Percentiles rank a stretch among this genome's conserved stretches.
Evolutionary conservation across 2,329 filamentous ascomycete genomes (phyloP).

Genomic region (Tolypocladium nubicola): DNA sequence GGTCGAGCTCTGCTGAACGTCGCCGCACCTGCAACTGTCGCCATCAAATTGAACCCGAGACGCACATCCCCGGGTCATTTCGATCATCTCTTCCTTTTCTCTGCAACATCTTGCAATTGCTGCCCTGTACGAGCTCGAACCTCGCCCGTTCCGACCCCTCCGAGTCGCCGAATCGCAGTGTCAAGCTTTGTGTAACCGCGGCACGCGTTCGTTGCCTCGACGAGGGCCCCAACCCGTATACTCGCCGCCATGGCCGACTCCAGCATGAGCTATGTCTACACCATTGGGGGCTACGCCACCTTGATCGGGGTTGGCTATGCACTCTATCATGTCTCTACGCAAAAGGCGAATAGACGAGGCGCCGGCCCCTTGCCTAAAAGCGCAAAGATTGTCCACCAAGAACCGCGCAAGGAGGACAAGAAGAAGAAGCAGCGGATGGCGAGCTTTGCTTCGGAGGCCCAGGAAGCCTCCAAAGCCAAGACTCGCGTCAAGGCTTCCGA

Average conservation of each 20-base stretch:
- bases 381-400: constrained; percentile 16
- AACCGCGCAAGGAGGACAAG: constrained; percentile 28
- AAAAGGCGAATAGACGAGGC: constrained; percentile 20
- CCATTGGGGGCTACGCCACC: constrained; percentile 24
- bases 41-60: not conserved
- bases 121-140: not conserved
- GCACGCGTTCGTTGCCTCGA: not conserved
- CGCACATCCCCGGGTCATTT: not conserved
- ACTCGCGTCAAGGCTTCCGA: constrained; percentile 13
- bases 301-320: constrained; percentile 24
- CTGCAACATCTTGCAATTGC: not conserved
- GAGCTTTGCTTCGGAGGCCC: constrained; percentile 25
- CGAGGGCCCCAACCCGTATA: not conserved
- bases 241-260: constrained; percentile 18
- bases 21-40: constrained; percentile 3
- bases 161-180: not conserved
- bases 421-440: constrained; percentile 37
- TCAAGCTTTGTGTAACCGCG: not conserved
- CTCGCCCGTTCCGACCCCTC: not conserved
- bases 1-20: constrained; percentile 6
- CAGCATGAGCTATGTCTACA: constrained; percentile 24
- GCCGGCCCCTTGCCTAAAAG: constrained; percentile 15
- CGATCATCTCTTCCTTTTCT: not conserved
- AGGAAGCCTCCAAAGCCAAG: constrained; percentile 30
- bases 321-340: constrained; percentile 24